Base-by-base conservation (phyloP, 1,284 basidiomycete genomes). In the Apiotrichum veenhuisii region DNA sequence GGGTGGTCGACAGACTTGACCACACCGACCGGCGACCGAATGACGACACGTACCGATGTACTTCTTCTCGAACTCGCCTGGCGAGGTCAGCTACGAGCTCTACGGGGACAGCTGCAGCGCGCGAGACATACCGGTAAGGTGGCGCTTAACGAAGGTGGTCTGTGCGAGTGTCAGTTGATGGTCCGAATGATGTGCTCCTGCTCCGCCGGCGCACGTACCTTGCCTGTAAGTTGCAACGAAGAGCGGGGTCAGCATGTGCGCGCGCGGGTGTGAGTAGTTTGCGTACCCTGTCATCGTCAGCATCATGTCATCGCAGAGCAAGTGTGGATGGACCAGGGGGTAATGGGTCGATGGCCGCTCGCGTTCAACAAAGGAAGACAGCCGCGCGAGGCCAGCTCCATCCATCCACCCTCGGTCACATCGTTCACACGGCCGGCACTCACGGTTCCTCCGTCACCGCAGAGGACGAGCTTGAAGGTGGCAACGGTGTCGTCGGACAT, bases 91-190 rank as follows among this genome's bases (percentile, higher is more conserved):
- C 49, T 34, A 17, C 20, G 4, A 11, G 23, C 14, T 25, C 25
- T 40, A 22, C 18, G 17, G 37, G n/a, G 4, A 23, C 2, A 2
- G 11, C 15, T 1, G 17, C 17, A 2, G 18, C 18, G 12, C 14
- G 36, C 20, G 27, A 43, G 25, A 61, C 67, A 55, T 54, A 76
- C 91, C 93, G 66, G 95, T 97, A 85, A 97, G 86, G 81, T 98
- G 95, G 79, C 93, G 92, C 92, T 96, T 96, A 82, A 97, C 92
- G 78, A 97, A 96, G 59, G 93, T 96, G 62, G 92, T 96, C 82
- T 96, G 57, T 30, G 56, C 34, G 38, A 8, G 61, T 63, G 44
- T 34, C 42, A 38, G 22, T 22, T 8, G 40, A 9, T n/a, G 20
- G 40, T n/a, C n/a, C 40, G 11, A 41, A n/a, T n/a, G 10, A n/a